phyloP scores from a whole-genome alignment of 2,329 filamentous ascomycete species.

The Penicillium janthinellum region DNA sequence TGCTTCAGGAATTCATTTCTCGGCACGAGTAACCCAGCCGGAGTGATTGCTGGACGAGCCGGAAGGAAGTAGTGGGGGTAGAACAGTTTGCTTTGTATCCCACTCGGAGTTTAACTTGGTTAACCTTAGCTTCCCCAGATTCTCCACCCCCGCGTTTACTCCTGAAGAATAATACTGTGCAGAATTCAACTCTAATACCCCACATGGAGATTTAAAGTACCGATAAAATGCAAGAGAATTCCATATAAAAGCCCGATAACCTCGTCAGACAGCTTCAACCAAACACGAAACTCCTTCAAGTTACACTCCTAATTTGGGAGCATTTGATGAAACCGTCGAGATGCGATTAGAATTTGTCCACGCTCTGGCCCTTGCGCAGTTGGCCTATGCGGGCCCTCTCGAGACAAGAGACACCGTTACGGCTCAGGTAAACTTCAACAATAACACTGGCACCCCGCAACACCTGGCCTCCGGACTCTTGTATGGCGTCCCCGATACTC shows the following conservation, averaged over 20 bases:
- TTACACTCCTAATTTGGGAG: not conserved
- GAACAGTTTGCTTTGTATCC: not conserved
- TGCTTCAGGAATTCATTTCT: too few relatives aligned
- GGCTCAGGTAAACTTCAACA: not conserved
- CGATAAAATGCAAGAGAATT: not conserved
- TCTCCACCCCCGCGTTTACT: not conserved
- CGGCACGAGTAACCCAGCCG: too few relatives aligned
- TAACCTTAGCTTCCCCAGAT: not conserved
- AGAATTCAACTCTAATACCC: not conserved
- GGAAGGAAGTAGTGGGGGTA: too few relatives aligned
- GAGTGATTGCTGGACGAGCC: too few relatives aligned
- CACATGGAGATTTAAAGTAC: not conserved
- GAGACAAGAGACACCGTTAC: not conserved
- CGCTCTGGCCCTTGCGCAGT: not conserved
- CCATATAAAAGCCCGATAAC: not conserved
- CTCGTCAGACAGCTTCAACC: too few relatives aligned
- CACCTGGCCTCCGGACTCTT: slow-evolving; percentile 2
- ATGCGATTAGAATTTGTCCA: not conserved
- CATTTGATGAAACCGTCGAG: not conserved
- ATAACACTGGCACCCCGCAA: slow-evolving; percentile 1
- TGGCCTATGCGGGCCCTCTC: not conserved
- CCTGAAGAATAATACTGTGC: not conserved
- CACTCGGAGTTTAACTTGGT: not conserved
- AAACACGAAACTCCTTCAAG: too few relatives aligned
- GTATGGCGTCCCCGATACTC: slow-evolving; percentile 1